A percentile compares a stretch with the other conserved stretches of the same genome.
Evolutionary conservation across 495 filamentous ascomycete species (phyloP).

Genomic region (Penicillium paxilli): DNA sequence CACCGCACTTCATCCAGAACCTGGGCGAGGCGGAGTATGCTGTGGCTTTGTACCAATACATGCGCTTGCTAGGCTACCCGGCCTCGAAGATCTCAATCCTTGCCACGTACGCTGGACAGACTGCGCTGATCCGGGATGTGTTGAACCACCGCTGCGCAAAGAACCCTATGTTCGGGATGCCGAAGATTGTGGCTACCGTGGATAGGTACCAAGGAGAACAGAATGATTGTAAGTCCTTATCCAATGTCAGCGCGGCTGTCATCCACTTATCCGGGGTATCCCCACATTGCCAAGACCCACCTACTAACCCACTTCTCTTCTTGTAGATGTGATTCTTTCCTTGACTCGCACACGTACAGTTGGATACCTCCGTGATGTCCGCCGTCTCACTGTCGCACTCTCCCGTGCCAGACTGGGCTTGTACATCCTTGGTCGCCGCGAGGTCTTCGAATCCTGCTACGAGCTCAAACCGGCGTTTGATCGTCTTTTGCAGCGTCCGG

Average conservation of each 20-base stretch:
- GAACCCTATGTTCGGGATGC: constrained; percentile 85
- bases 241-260: too few relatives aligned
- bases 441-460: constrained; percentile 85
- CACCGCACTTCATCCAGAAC: constrained; percentile 97
- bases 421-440: constrained; percentile 88
- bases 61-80: constrained; percentile 97
- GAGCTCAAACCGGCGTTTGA: constrained; percentile 87
- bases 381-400: constrained; percentile 93
- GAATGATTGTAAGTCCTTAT: constrained; percentile 81
- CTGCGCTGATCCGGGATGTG: constrained; percentile 87
- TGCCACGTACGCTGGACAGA: constrained; percentile 93
- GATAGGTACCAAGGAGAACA: constrained; percentile 99
- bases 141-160: constrained; percentile 79
- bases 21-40: constrained; percentile 96
- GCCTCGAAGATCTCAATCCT: constrained; percentile 86
- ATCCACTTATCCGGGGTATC: too few relatives aligned
- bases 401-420: constrained; percentile 90
- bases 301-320: constrained; percentile 1
- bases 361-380: constrained; percentile 92
- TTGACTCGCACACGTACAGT: constrained; percentile 83
- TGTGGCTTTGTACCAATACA: constrained; percentile 94
- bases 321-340: constrained; percentile 84
- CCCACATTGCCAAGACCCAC: background rate
- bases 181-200: constrained; percentile 87
- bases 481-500: constrained; percentile 65